Percentiles rank a stretch among this genome's conserved stretches.
Evolutionary conservation across 2,329 filamentous ascomycete species (phyloP).

Genomic region (Juglanconis juglandina): DNA sequence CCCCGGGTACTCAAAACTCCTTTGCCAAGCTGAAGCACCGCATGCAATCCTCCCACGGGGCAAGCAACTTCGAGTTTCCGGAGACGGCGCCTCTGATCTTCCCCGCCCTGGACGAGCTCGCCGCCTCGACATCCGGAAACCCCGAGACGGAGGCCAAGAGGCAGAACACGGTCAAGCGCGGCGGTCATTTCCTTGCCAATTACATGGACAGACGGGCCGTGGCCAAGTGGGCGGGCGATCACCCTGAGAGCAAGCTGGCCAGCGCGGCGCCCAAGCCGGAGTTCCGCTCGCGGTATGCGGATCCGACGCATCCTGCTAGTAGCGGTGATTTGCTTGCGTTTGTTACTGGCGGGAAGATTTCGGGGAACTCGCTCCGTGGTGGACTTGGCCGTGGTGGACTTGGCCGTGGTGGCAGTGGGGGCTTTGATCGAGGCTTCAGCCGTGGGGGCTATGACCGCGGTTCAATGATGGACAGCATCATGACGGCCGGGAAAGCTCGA

Average conservation of each 20-base stretch:
- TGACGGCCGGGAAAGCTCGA: background rate
- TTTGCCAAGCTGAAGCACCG: slow-evolving; percentile 28
- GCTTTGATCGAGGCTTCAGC: background rate
- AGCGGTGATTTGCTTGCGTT: slow-evolving; percentile 26
- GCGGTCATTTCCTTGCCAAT: slow-evolving; percentile 21
- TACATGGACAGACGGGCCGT: slow-evolving; percentile 22
- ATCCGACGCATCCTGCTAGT: slow-evolving; percentile 25
- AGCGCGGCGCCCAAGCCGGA: slow-evolving; percentile 21
- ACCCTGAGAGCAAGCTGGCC: slow-evolving; percentile 18
- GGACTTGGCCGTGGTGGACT: background rate
- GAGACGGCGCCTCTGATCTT: slow-evolving; percentile 48
- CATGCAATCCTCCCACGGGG: slow-evolving; percentile 34
- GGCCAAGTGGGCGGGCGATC: slow-evolving; percentile 21
- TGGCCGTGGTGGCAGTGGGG: background rate
- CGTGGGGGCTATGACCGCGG: background rate
- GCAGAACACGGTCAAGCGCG: slow-evolving; percentile 19
- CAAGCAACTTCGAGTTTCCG: slow-evolving; percentile 38
- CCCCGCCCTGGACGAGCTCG: slow-evolving; percentile 36
- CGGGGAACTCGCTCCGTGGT: background rate
- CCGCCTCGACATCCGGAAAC: slow-evolving; percentile 14
- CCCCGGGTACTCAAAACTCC: background rate
- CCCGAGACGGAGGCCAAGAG: slow-evolving; percentile 20
- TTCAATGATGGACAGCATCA: background rate
- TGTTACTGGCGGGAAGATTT: slow-evolving; percentile 21
- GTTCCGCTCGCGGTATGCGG: slow-evolving; percentile 27